Evolutionary conservation across 805 yeast genomes (phyloP), one percentile per base, ranked within the genome.

Genomic region (Wickerhamomyces ciferrii): DNA sequence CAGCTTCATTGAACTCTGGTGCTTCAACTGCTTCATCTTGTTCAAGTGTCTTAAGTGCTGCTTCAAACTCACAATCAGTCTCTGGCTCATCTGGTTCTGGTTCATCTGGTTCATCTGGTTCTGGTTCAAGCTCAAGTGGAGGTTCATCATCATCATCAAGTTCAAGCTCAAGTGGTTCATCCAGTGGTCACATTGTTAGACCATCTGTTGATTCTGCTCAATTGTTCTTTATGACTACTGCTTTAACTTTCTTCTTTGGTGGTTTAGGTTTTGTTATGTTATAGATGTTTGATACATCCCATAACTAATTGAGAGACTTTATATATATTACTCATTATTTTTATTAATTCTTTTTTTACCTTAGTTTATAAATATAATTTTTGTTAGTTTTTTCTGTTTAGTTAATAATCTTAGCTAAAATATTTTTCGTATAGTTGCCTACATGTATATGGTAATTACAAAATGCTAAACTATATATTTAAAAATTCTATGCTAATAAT

Each of bases 1-100:
- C 83, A 48, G 94, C 91, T 32, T 59, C 84, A n/a, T 47, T 78
- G 45, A 60, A 61, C 45, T 55, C 67, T 40, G 67, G 68, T 46
- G 62, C 76, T 31, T 49, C 70, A 47, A 63, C 73, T 32, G 72
- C 73, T 34, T 66, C 78, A 20, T 62, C 77, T 37, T 83, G 90
- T 69, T 54, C 77, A 24, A 69, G 79, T 27, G 58, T 74, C 50
- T 59, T 56, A 42, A 53, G 71, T 39, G 51, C 67, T 41, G 56
- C 68, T 32, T 62, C 68, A 18, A 59, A 59, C 10, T 46, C 56
- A 11, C 43, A 48, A 31, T 46, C 66, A 18, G 47, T 58, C 23
- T 52, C 65, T 37, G 49, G 58, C 5, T 49, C 61, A 36, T 49
- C 61, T 11, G 45, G 60, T 10, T 51, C 59, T 61, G 48, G 44